Evolutionary conservation across 1,139 yeast genomes (phyloP).

Genomic region (Sugiyamaella castrensis): DNA sequence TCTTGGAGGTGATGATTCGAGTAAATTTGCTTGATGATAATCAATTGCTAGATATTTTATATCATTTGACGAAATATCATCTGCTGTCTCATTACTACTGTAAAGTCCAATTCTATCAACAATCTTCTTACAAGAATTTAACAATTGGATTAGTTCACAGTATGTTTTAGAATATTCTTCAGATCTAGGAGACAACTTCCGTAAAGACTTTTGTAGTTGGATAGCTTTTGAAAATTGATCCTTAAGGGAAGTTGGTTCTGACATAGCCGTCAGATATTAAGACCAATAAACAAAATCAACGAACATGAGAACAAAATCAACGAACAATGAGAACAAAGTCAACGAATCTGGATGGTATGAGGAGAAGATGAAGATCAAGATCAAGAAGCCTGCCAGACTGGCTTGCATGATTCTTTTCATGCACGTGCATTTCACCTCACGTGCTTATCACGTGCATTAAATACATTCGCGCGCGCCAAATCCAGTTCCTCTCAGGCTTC

Average conservation of each 20-base stretch:
- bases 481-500: no score
- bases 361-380: no score
- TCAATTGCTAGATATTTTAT: conserved; percentile 51
- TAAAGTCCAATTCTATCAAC: conserved; percentile 45
- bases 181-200: background rate
- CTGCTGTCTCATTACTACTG: conserved; percentile 56
- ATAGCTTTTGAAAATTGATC: conserved; percentile 1
- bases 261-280: background rate
- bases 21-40: conserved; percentile 46
- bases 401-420: no score
- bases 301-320: no score
- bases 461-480: no score
- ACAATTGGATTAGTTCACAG: background rate
- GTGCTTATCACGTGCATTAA: no score
- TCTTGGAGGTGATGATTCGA: conserved; percentile 25
- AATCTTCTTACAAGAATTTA: conserved; percentile 22
- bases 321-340: no score
- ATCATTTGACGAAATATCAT: conserved; percentile 54
- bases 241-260: conserved; percentile 5
- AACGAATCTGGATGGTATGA: no score
- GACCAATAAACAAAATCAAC: no score
- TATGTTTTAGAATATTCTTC: conserved; percentile 2
- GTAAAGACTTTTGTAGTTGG: background rate
- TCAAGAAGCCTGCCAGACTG: no score
- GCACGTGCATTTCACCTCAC: no score